phyloP scores from a whole-genome alignment of 2,329 filamentous ascomycete species.

The Diaporthe humulicola region DNA sequence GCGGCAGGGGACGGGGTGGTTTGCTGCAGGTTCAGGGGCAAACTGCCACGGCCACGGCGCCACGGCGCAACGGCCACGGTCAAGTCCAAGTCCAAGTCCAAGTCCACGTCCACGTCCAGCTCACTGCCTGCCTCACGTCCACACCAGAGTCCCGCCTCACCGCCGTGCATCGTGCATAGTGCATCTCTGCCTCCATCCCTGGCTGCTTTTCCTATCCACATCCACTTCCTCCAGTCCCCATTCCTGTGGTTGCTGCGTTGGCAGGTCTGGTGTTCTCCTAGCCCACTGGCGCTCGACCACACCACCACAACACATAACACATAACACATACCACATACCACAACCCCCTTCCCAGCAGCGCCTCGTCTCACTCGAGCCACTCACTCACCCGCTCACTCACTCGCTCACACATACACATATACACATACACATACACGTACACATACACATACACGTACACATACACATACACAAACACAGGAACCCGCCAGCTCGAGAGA shows the following conservation, averaged over 20 bases:
- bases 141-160: background rate
- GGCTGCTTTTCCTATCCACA: background rate
- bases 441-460: no score
- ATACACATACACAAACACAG: background rate
- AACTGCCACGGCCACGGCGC: background rate
- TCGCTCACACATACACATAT: no score
- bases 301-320: no score
- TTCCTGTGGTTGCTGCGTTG: slow-evolving; percentile 1
- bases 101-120: background rate
- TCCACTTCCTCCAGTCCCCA: background rate
- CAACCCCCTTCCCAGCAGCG: background rate
- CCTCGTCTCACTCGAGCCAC: background rate
- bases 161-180: no score
- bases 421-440: no score
- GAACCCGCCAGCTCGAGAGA: background rate
- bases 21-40: background rate
- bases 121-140: background rate
- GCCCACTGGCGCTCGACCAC: background rate
- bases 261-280: background rate
- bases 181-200: background rate
- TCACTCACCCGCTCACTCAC: background rate
- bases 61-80: background rate
- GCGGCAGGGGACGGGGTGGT: background rate
- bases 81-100: background rate
- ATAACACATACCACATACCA: no score